Percentiles rank a stretch among this genome's conserved stretches.
phyloP scores from a whole-genome alignment of 2,329 filamentous ascomycete genomes.

The Fusarium devonianum region DNA sequence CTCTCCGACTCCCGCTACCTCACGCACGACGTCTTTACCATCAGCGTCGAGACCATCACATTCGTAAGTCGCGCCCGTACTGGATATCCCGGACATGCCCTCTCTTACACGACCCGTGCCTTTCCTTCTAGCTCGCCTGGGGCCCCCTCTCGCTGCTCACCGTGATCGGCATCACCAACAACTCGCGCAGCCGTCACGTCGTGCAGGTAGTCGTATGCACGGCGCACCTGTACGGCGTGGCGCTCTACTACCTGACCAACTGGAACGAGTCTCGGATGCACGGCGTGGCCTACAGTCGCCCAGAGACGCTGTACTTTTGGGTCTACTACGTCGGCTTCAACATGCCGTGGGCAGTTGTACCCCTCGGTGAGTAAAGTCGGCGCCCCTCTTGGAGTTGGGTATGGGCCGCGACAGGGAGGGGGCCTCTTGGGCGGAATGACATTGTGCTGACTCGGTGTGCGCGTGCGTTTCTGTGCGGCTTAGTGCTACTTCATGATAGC shows the following conservation, averaged over 20 bases:
- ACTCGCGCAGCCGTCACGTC: conserved; percentile 56
- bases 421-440: neutral
- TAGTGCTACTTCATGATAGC: conserved; percentile 46
- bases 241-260: conserved; percentile 68
- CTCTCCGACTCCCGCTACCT: conserved; percentile 88
- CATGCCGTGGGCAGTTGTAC: conserved; percentile 65
- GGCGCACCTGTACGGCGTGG: conserved; percentile 67
- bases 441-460: conserved; percentile 20
- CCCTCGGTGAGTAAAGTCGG: conserved; percentile 54
- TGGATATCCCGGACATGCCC: neutral
- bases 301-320: conserved; percentile 69
- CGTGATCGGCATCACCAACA: conserved; percentile 53
- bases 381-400: neutral
- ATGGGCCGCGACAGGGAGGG: too few relatives aligned
- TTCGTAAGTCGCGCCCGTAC: conserved; percentile 60
- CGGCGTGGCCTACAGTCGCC: conserved; percentile 61
- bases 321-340: conserved; percentile 69
- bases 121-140: conserved; percentile 56
- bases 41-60: conserved; percentile 88
- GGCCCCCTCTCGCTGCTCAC: conserved; percentile 64
- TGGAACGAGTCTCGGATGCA: conserved; percentile 55
- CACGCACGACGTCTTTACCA: conserved; percentile 80
- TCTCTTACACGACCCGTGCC: conserved; percentile 4
- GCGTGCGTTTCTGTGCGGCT: too few relatives aligned
- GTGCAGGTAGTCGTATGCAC: conserved; percentile 60